Percentiles rank a stretch among this genome's conserved stretches.
phyloP scores from a whole-genome alignment of 345 rosid species.

The Eucalyptus tenuipes region DNA sequence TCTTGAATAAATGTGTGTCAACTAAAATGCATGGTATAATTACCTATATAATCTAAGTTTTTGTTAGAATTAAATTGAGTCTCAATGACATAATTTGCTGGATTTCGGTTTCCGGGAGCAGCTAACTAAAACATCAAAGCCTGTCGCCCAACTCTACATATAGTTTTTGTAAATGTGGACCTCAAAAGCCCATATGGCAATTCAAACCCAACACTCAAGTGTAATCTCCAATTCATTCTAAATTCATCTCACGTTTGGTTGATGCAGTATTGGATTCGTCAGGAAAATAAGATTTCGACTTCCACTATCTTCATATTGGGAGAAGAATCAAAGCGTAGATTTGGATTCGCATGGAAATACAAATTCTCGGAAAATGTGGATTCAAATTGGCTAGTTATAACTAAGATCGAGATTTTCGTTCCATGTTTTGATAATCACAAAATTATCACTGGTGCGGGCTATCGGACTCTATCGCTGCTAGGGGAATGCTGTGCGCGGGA shows the following conservation, averaged over 20 bases:
- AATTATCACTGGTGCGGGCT: fast-evolving
- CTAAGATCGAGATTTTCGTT: neutral
- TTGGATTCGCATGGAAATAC: fast-evolving
- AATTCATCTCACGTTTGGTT: neutral
- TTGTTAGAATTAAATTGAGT: neutral
- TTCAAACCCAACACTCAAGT: neutral
- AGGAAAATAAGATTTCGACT: too few relatives aligned
- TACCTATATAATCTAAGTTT: neutral
- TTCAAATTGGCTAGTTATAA: neutral
- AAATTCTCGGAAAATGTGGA: fast-evolving
- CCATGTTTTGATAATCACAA: neutral
- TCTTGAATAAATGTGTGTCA: neutral
- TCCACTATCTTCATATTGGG: fast-evolving
- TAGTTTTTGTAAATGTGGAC: neutral
- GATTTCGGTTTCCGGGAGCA: neutral
- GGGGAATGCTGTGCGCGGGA: fast-evolving
- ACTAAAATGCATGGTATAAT: neutral
- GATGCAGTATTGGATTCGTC: too few relatives aligned
- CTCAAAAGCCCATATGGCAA: neutral
- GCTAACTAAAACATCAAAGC: neutral
- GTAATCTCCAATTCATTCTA: neutral
- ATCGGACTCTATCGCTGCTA: neutral
- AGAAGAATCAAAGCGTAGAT: neutral
- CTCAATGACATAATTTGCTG: neutral
- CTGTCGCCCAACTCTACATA: neutral